These are phyloP conservation scores for Rosa lucieae DNA, from an alignment of 306 rosid species.

Conservation along the genomic window DNA sequence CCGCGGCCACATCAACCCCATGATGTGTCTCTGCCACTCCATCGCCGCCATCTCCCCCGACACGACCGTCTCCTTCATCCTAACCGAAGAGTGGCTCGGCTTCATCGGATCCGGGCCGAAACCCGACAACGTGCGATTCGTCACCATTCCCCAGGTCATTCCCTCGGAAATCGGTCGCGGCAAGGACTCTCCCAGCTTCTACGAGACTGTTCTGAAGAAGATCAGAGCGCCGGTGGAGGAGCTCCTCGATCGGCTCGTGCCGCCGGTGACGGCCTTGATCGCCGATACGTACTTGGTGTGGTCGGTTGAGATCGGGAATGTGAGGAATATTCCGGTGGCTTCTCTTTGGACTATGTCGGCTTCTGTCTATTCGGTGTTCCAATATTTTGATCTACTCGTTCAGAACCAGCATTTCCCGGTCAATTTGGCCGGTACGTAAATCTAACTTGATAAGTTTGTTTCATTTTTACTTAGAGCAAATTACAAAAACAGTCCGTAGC, in stretches of 20 bases:
- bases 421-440: not conserved
- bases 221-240: constrained; percentile 1
- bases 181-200: constrained; percentile 2
- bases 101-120: not conserved
- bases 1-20: constrained; percentile 51
- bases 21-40: constrained; percentile 20
- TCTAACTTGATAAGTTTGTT: not conserved
- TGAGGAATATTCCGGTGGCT: constrained; percentile 15
- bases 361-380: constrained; percentile 12
- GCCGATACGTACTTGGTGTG: constrained; percentile 14
- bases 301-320: constrained; percentile 9
- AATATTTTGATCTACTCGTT: constrained; percentile 9
- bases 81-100: constrained; percentile 34
- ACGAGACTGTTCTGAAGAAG: constrained; percentile 9
- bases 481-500: too few species aligned
- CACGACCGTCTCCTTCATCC: not conserved
- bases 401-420: constrained; percentile 3
- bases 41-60: not conserved
- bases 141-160: constrained; percentile 12
- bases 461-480: not conserved
- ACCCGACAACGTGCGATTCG: constrained; percentile 1
- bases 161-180: constrained; percentile 17
- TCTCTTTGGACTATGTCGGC: constrained; percentile 20
- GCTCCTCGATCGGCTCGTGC: not conserved
- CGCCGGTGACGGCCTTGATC: not conserved